Evolutionary conservation across 2,329 filamentous ascomycete genomes (phyloP).

Genomic region (Aspergillus sp.): DNA sequence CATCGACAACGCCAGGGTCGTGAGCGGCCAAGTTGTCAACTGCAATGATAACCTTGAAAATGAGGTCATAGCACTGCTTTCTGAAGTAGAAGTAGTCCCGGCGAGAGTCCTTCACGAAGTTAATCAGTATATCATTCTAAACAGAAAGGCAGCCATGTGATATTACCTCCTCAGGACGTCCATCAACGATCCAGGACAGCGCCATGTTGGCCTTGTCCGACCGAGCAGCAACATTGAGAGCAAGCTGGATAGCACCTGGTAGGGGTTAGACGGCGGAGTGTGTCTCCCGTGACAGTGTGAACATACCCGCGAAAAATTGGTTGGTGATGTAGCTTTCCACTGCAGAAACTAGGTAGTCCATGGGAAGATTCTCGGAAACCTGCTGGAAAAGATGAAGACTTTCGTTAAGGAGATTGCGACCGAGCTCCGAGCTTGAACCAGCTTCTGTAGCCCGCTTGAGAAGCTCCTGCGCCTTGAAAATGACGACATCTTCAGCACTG

Average conservation of each 20-base stretch:
- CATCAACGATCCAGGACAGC: slow-evolving; percentile 82
- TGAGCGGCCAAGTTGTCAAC: slow-evolving; percentile 70
- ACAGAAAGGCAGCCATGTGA: neutral
- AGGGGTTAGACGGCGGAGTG: slow-evolving; percentile 10
- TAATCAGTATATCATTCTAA: slow-evolving; percentile 19
- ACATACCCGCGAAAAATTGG: slow-evolving; percentile 76
- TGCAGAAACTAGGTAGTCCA: slow-evolving; percentile 75
- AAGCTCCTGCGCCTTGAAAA: slow-evolving; percentile 97
- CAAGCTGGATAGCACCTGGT: slow-evolving; percentile 76
- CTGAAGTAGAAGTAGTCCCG: slow-evolving; percentile 67
- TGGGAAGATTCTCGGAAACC: slow-evolving; percentile 78
- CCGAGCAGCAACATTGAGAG: slow-evolving; percentile 77
- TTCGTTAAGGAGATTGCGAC: slow-evolving; percentile 79
- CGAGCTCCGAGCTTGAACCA: slow-evolving; percentile 70
- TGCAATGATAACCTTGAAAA: slow-evolving; percentile 75
- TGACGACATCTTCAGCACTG: slow-evolving; percentile 92
- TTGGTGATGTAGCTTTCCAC: slow-evolving; percentile 76
- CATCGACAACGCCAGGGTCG: slow-evolving; percentile 74
- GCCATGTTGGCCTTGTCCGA: slow-evolving; percentile 85
- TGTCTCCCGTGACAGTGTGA: slow-evolving; percentile 17
- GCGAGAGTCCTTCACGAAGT: slow-evolving; percentile 60
- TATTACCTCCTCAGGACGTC: slow-evolving; percentile 61
- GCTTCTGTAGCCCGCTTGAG: slow-evolving; percentile 84
- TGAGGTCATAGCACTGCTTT: slow-evolving; percentile 78
- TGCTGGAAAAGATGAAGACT: slow-evolving; percentile 85